Evolutionary conservation across 306 rosid species (phyloP), one percentile per base, ranked within the genome.

Genomic region (Calophaca sinica): DNA sequence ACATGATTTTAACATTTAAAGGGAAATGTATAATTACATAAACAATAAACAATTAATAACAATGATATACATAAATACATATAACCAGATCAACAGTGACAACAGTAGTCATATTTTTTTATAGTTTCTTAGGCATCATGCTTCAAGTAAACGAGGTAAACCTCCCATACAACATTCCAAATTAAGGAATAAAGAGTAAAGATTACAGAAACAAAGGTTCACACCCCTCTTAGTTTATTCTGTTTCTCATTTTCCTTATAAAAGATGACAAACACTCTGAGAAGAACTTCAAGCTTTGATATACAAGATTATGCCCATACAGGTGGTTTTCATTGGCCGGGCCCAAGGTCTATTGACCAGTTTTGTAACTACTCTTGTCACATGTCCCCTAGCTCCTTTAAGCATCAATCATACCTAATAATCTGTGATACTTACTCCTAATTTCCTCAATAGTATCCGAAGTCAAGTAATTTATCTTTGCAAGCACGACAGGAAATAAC

Each of bases 291-390:
- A 61, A 32, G 29, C 7, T 69, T 60, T 28, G 9, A 3, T 28
- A 6, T n/a, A 69, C 42, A 58, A 48, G 14, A 67, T 57, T 67
- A 67, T 57, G 15, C 49, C 49, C 36, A 13, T n/a, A 46, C 39
- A 9, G 20, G 48, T n/a, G 28, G 57, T 13, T 38, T 49, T 78
- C 55, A 50, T 9, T 0, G 12, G 60, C 60, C 36, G 26, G 26
- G 1, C 28, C 10, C 6, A 7, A 13, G 33, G 32, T 14, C 48
- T 58, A 45, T 20, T 48, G 39, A 50, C 62, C 12, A 32, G 11
- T 52, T 5, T 20, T 32, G 61, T 48, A 35, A 36, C 36, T 13
- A 38, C 54, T 68, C 12, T 20, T 20, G 46, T 36, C 62, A 55
- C 13, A 15, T 2, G 54, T 49, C 35, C 26, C 73, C 41, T 45